Evolutionary conservation across 2,329 filamentous ascomycete species (phyloP), one percentile per base, ranked within the genome.

Genomic region (Aspergillus candidus): DNA sequence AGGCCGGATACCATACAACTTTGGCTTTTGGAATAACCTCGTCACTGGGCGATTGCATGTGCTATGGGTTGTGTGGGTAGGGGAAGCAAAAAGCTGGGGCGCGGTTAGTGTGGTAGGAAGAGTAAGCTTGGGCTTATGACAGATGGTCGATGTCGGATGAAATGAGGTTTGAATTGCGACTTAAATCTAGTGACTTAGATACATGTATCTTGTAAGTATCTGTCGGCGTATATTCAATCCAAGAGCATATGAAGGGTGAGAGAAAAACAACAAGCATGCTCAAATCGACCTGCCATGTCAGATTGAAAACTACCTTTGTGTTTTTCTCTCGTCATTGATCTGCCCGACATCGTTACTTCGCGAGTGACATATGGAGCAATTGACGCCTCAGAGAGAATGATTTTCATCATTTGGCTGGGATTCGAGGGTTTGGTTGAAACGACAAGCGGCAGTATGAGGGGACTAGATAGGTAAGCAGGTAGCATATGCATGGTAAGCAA

Each of bases 231-330:
- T 27, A 6, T 7, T 27, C 4, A 10, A 11, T 11, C 14, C 44
- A 22, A 17, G 7, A 27, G 34, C 17, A 35, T n/a, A 38, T 34
- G 15, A 40, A 4, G 32, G 29, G n/a, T 4, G 35, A 6, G 4
- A 5, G 18, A 34, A 31, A 46, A 32, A n/a, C 11, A 41, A 40
- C 10, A 36, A 38, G 18, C 11, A 13, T 29, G 34, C 12, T 10
- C 31, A 11, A 38, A 41, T 37, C 35, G 14, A 44, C 44, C 49
- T 46, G 50, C 43, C 47, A 43, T 40, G 49, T 66, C 61, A 64
- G 65, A 67, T 69, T 70, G 67, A 70, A 69, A 69, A 70, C 67
- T 69, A 70, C 62, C 57, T 55, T 59, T 53, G 37, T 33, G 50
- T 48, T 44, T 46, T 48, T 54, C 51, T 56, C 61, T 65, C 65